Conservation (phyloP, 108 stramenopile species). For the Fragilaria radians region DNA sequence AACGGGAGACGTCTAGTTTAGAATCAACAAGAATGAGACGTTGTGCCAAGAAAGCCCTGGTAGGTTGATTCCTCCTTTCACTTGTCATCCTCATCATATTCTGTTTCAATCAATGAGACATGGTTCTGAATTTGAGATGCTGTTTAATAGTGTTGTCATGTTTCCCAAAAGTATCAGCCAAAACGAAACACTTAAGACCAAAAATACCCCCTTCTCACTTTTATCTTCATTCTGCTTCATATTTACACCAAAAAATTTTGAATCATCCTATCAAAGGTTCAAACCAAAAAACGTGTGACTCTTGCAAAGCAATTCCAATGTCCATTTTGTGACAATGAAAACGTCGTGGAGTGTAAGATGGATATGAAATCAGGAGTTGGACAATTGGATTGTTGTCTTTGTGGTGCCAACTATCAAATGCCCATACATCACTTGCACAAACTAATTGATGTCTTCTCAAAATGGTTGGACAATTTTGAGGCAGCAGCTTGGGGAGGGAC, state of each 20-base stretch:
- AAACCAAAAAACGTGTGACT: slow-evolving; percentile 60
- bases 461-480: slow-evolving; percentile 89
- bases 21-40: too few relatives aligned
- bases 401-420: slow-evolving; percentile 80
- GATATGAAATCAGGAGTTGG: slow-evolving; percentile 60
- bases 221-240: too few relatives aligned
- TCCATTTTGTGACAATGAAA: slow-evolving; percentile 87
- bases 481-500: slow-evolving; percentile 36
- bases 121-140: too few relatives aligned
- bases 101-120: too few relatives aligned
- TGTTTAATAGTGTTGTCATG: too few relatives aligned
- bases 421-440: slow-evolving; percentile 86
- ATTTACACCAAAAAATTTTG: too few relatives aligned
- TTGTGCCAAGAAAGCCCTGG: slow-evolving; percentile 79
- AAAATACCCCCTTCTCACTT: too few relatives aligned
- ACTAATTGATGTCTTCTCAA: slow-evolving; percentile 82
- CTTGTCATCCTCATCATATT: too few relatives aligned
- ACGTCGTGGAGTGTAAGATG: slow-evolving; percentile 87
- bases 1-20: too few relatives aligned
- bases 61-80: too few relatives aligned
- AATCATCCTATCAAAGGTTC: slow-evolving; percentile 52
- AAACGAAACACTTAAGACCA: too few relatives aligned
- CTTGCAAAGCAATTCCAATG: slow-evolving; percentile 83
- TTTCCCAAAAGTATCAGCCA: too few relatives aligned
- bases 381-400: slow-evolving; percentile 66